Base-by-base conservation (phyloP, 352 stramenopile genomes). In the Phytophthora cactorum region DNA sequence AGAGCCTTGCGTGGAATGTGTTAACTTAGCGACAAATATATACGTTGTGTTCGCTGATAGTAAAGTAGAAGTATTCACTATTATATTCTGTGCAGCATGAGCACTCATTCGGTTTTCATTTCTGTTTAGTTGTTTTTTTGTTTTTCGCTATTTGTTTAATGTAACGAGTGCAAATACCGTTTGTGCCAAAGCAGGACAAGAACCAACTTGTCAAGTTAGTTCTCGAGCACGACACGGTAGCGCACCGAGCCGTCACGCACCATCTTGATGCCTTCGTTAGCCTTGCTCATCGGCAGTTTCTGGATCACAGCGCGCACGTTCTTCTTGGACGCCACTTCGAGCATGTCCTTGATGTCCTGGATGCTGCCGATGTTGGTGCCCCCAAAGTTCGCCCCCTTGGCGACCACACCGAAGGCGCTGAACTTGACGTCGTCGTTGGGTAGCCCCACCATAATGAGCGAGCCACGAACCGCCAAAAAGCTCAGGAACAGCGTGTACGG, bases 271-370 rank as follows among this genome's bases (percentile, higher is more conserved):
- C 75, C 77, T 17, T 82, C 66, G 58, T 87, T 84, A 15, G 59
- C 73, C 50, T 84, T 53, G 15, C 25, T 36, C 77, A 86, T 84
- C 8, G 81, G 74, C 59, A 88, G 17, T 46, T 81, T 83, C 53
- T 86, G 75, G 28, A 88, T 74, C 34, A 84, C 68, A 6, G 81
- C 59, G 5, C 72, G 72, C 51, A 96, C 86, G 28, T 93, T 82
- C 63, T 95, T 80, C 51, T 86, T 70, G 15, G 72, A 77, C 53
- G 88, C 95, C 41, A 97, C 78, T 47, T 93, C 14, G 4, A 97
- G 69, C 84, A 96, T 95, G 34, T 96, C 82, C 68, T 96, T 83
- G 17, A 90, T 92, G 46, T 97, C 55, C 51, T 74, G 60, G 36
- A 74, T 74, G 38, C 66, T 74, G 25, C 66, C 66, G 12, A 70